Evolutionary conservation across 108 stramenopile species (phyloP).

Genomic region (Cyclotella atomus): DNA sequence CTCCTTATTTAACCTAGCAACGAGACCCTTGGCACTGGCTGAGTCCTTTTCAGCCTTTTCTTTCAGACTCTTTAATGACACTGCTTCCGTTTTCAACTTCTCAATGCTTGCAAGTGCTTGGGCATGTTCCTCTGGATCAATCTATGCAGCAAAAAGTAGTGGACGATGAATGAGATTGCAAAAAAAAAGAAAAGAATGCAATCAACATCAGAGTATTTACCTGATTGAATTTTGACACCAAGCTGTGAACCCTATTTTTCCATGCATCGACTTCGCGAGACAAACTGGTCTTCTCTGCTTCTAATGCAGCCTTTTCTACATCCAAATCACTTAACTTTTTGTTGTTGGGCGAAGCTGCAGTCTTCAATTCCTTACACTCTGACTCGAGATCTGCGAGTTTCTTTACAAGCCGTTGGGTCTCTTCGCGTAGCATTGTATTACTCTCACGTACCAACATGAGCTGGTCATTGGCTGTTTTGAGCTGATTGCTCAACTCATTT

Average conservation of each 20-base stretch:
- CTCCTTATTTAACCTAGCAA: conserved; percentile 69
- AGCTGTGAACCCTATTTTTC: conserved; percentile 83
- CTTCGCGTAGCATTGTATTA: conserved; percentile 76
- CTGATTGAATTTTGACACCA: conserved; percentile 90
- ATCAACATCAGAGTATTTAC: no score
- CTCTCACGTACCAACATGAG: conserved; percentile 75
- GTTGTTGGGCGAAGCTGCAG: conserved; percentile 53
- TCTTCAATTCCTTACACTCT: conserved; percentile 54
- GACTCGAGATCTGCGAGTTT: conserved; percentile 35
- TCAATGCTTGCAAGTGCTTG: conserved; percentile 66
- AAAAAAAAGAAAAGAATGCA: no score
- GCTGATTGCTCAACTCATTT: conserved; percentile 40
- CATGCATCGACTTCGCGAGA: conserved; percentile 78
- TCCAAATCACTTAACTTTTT: conserved; percentile 55
- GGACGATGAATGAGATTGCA: not conserved
- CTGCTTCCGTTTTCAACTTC: conserved; percentile 54
- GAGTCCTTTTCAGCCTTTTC: conserved; percentile 63
- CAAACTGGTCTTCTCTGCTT: conserved; percentile 85
- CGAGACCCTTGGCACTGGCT: conserved; percentile 65
- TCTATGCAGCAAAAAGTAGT: not conserved
- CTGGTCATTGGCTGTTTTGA: conserved; percentile 69
- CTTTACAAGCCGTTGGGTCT: conserved; percentile 53
- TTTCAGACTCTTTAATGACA: conserved; percentile 56
- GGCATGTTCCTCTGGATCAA: conserved; percentile 88
- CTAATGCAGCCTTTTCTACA: conserved; percentile 65